These are phyloP conservation scores for Rhododendron henanense DNA, from an alignment of 148 eudicot species.

Conservation along the genomic window DNA sequence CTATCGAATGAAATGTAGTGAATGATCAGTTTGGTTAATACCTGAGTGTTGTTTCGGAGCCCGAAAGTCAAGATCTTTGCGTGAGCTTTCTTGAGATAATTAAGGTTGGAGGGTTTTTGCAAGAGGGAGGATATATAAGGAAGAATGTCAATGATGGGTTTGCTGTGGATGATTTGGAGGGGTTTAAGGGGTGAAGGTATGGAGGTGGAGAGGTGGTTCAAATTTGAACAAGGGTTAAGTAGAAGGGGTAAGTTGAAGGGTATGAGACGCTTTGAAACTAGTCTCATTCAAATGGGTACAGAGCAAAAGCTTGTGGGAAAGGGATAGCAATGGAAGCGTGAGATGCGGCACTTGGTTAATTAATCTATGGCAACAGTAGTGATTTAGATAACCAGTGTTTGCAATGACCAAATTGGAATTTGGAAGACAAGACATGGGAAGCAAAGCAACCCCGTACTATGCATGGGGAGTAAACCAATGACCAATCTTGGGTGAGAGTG, in stretches of 20 bases:
- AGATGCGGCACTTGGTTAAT: neutral
- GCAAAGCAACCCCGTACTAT: no score
- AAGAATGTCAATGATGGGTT: neutral
- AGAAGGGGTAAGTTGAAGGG: neutral
- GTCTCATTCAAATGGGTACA: neutral
- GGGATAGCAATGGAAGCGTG: neutral
- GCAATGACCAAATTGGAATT: no score
- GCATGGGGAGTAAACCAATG: no score
- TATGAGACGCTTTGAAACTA: neutral
- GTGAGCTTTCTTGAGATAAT: conserved; percentile 1
- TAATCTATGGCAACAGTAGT: no score
- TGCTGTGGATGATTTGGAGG: neutral
- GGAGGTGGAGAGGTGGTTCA: neutral
- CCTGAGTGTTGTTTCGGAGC: conserved; percentile 2
- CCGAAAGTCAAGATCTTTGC: conserved; percentile 13
- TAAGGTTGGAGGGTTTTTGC: neutral
- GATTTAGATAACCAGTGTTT: no score
- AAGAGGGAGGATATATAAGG: neutral
- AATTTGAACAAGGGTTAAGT: neutral
- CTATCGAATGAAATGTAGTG: conserved; percentile 4
- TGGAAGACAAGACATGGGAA: no score
- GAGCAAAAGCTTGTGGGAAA: neutral
- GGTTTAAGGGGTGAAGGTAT: neutral
- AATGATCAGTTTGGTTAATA: neutral
- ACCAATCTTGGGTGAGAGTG: no score